phyloP scores from a whole-genome alignment of 2,329 filamentous ascomycete genomes.

The Talaromyces sp. region DNA sequence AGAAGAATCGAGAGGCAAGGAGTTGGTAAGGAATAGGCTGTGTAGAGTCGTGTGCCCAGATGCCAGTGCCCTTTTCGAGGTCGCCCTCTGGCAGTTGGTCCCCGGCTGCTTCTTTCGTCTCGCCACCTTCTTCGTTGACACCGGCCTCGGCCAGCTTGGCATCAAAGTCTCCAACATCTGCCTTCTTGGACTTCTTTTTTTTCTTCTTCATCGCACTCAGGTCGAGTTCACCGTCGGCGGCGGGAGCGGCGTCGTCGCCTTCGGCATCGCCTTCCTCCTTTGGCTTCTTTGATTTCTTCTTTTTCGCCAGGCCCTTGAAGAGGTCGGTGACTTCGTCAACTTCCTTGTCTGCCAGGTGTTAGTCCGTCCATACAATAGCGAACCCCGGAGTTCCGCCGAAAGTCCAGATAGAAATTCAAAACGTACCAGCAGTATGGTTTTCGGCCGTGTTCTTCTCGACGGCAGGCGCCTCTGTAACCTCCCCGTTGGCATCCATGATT shows the following conservation, averaged over 20 bases:
- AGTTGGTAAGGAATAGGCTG: slow-evolving; percentile 76
- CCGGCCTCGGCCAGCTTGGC: slow-evolving; percentile 60
- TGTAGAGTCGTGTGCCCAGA: slow-evolving; percentile 79
- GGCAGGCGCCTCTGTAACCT: slow-evolving; percentile 66
- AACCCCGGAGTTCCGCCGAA: slow-evolving; percentile 34
- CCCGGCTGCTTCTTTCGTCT: slow-evolving; percentile 48
- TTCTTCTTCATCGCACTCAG: slow-evolving; percentile 74
- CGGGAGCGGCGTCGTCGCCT: slow-evolving; percentile 45
- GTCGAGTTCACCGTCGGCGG: slow-evolving; percentile 59
- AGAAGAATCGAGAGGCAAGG: slow-evolving; percentile 89
- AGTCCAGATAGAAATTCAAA: neutral
- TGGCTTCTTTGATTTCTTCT: slow-evolving; percentile 62
- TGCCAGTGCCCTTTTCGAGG: slow-evolving; percentile 79
- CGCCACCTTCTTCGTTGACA: slow-evolving; percentile 54
- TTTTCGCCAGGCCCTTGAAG: slow-evolving; percentile 66
- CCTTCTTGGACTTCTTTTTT: slow-evolving; percentile 66
- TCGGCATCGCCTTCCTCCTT: slow-evolving; percentile 47
- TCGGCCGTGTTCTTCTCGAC: slow-evolving; percentile 74
- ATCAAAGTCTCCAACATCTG: slow-evolving; percentile 59
- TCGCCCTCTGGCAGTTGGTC: slow-evolving; percentile 63
- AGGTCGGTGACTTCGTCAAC: slow-evolving; percentile 62
- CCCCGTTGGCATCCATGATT: slow-evolving; percentile 84
- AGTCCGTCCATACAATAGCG: slow-evolving; percentile 12
- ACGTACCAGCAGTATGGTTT: slow-evolving; percentile 68
- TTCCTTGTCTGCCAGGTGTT: slow-evolving; percentile 46